These are phyloP conservation scores for Backusella psychrophila DNA, from an alignment of 192 early-diverging fungal species.

Conservation along the genomic window DNA sequence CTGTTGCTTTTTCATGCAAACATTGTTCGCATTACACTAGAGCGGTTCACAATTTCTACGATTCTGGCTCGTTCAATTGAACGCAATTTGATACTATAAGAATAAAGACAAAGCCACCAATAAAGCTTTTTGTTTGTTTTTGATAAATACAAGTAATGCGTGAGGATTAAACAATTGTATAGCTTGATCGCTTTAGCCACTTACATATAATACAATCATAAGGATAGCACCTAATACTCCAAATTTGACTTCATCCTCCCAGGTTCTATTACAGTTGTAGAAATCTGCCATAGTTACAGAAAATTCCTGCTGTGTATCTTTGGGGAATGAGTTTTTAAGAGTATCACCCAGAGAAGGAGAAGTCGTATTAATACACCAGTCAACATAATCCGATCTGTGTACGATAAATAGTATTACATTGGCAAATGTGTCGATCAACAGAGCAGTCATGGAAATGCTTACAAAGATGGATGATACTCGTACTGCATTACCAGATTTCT, in stretches of 20 bases:
- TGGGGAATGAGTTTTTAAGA: not conserved
- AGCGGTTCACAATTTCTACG: not conserved
- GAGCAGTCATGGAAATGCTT: not conserved
- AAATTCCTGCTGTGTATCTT: not conserved
- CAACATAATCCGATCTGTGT: conserved; percentile 1
- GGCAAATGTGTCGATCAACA: conserved; percentile 20
- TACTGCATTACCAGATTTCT: conserved; percentile 20
- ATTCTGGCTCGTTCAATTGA: not conserved
- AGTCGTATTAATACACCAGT: conserved; percentile 10
- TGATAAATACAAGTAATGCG: not conserved
- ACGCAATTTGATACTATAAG: conserved; percentile 8
- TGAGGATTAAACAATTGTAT: not conserved
- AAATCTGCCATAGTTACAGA: conserved; percentile 25
- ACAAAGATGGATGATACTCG: conserved; percentile 11
- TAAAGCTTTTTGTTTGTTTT: not conserved
- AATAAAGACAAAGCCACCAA: conserved; percentile 12
- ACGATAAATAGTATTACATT: conserved; percentile 32
- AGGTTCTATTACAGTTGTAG: conserved; percentile 35
- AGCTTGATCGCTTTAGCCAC: not conserved
- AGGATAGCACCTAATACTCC: conserved; percentile 18
- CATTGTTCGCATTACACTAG: not conserved
- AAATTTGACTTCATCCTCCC: conserved; percentile 39
- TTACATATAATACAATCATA: conserved; percentile 37
- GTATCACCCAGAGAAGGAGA: not conserved
- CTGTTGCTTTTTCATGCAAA: not conserved